A percentile compares a stretch with the other conserved stretches of the same genome.
Conservation (phyloP, 2,329 filamentous ascomycete genomes). For the Exophiala alcalophila region DNA sequence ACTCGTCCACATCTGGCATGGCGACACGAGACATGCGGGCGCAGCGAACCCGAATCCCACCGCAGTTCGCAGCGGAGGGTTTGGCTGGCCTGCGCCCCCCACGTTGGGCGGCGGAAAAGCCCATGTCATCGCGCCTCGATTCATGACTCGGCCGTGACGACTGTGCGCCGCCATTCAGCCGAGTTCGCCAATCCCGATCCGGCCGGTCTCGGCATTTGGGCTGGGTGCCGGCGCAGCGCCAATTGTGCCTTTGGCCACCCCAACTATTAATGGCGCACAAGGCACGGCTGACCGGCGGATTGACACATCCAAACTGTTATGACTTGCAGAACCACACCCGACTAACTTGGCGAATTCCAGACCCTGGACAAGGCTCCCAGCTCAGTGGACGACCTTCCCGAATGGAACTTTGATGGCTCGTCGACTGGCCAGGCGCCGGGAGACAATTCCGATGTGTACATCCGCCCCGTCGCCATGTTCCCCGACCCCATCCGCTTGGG, state of each 20-base stretch:
- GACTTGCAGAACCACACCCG: constrained; percentile 15
- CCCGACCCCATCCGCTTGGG: constrained; percentile 85
- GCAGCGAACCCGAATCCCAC: neutral
- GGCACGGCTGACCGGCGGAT: constrained; percentile 18
- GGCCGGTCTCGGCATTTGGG: constrained; percentile 20
- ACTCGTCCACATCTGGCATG: constrained; percentile 5
- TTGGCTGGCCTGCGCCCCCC: constrained; percentile 7
- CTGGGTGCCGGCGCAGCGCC: constrained; percentile 10
- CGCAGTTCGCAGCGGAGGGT: neutral
- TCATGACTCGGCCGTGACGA: too few species aligned
- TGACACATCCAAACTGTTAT: constrained; percentile 24
- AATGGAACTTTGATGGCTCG: constrained; percentile 85
- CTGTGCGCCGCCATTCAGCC: constrained; percentile 12
- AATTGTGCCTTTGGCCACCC: constrained; percentile 8
- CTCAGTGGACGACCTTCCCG: constrained; percentile 64
- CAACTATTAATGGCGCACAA: constrained; percentile 4
- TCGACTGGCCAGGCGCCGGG: constrained; percentile 89
- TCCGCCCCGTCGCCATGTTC: constrained; percentile 83
- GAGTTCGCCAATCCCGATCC: constrained; percentile 15
- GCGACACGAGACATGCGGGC: constrained; percentile 6
- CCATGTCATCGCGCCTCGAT: too few species aligned
- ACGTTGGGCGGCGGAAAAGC: constrained; percentile 17
- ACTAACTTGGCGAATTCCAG: constrained; percentile 41
- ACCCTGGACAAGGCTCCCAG: constrained; percentile 60
- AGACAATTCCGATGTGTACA: constrained; percentile 96